Evolutionary conservation across 1,139 yeast genomes (phyloP).

Genomic region (Saccharomyces hybrid): DNA sequence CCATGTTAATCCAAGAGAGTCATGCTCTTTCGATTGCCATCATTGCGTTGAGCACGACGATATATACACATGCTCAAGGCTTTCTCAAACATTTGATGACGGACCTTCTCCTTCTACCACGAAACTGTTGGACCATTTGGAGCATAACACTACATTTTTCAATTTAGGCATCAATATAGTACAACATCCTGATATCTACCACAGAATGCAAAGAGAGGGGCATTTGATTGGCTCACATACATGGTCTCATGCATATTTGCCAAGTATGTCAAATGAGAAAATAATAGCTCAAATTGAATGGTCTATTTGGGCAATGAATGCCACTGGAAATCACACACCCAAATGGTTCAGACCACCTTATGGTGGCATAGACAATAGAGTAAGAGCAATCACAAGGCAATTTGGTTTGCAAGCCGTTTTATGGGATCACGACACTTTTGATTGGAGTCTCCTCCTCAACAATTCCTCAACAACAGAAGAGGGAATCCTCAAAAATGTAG

Average conservation of each 20-base stretch:
- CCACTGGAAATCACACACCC: slow-evolving; percentile 82
- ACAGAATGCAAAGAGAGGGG: slow-evolving; percentile 48
- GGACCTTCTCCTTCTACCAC: slow-evolving; percentile 79
- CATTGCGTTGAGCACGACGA: slow-evolving; percentile 76
- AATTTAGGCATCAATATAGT: slow-evolving; percentile 78
- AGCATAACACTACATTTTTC: slow-evolving; percentile 65
- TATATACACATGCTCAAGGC: slow-evolving; percentile 58
- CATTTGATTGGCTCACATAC: slow-evolving; percentile 86
- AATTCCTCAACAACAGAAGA: slow-evolving; percentile 33
- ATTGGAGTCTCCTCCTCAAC: slow-evolving; percentile 63
- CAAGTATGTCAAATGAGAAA: slow-evolving; percentile 66
- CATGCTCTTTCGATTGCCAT: slow-evolving; percentile 82
- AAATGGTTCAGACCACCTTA: slow-evolving; percentile 95
- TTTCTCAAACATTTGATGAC: slow-evolving; percentile 89
- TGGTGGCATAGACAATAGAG: slow-evolving; percentile 86
- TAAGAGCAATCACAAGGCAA: slow-evolving; percentile 68
- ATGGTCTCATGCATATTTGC: slow-evolving; percentile 85
- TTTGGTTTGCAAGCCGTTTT: slow-evolving; percentile 83
- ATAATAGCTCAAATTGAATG: slow-evolving; percentile 85
- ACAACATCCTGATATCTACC: slow-evolving; percentile 65
- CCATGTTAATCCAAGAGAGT: slow-evolving; percentile 37
- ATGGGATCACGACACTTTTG: slow-evolving; percentile 90
- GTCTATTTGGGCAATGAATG: slow-evolving; percentile 98
- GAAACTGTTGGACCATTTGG: slow-evolving; percentile 46
- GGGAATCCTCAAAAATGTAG: slow-evolving; percentile 50